These are phyloP conservation scores for Claviceps sp. DNA, from an alignment of 2,329 filamentous ascomycete genomes.

Conservation along the genomic window DNA sequence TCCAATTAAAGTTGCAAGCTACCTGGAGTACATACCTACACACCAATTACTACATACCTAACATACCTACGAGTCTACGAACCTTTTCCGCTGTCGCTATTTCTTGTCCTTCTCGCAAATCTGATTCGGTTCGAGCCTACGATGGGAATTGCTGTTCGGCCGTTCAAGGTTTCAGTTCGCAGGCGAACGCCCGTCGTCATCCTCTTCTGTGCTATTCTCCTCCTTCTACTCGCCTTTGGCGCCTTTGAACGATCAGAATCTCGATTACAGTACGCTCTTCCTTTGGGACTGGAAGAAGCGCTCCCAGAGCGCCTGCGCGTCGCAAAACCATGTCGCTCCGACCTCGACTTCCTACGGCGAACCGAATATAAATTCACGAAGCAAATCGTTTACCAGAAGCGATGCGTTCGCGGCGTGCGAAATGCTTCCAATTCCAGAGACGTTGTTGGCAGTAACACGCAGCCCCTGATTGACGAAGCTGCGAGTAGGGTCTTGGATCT, in stretches of 20 bases:
- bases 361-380: slow-evolving; percentile 23
- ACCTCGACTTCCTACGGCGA: slow-evolving; percentile 18
- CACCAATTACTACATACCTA: too few species aligned
- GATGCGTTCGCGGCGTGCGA: slow-evolving; percentile 27
- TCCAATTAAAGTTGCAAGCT: too few species aligned
- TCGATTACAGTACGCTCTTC: slow-evolving; percentile 7
- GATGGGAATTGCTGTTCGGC: slow-evolving; percentile 6
- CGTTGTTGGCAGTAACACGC: slow-evolving; percentile 22
- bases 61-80: neutral
- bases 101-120: neutral
- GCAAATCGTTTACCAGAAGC: slow-evolving; percentile 29
- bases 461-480: slow-evolving; percentile 20
- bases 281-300: slow-evolving; percentile 12
- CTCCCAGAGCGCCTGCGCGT: slow-evolving; percentile 9
- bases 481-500: slow-evolving; percentile 18
- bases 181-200: slow-evolving; percentile 1
- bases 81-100: neutral
- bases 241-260: slow-evolving; percentile 5
- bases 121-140: neutral
- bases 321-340: slow-evolving; percentile 11
- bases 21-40: too few species aligned
- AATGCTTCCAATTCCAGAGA: slow-evolving; percentile 22
- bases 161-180: slow-evolving; percentile 4
- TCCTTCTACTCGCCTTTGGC: slow-evolving; percentile 3
- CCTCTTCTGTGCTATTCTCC: neutral